phyloP scores from a whole-genome alignment of 345 rosid genomes.

The Hibiscus mutabilis region DNA sequence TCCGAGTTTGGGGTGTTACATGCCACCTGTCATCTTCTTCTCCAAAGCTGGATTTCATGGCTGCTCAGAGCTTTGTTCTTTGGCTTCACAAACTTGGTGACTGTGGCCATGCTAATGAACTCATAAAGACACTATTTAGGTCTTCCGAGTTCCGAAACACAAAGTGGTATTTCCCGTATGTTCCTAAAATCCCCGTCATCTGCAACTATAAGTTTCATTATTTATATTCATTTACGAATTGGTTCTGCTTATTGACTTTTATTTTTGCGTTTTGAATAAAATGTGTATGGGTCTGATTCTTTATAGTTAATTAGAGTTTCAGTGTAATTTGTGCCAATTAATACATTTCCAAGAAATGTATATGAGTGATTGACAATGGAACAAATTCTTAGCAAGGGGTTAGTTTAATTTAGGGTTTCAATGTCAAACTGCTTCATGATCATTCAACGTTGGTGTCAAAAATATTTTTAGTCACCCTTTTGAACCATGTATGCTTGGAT shows the following conservation, averaged over 20 bases:
- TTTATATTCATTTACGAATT: neutral
- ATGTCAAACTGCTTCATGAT: neutral
- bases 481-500: no score
- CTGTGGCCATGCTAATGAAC: no score
- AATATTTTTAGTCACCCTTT: neutral
- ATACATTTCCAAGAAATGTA: neutral
- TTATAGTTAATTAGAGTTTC: neutral
- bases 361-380: neutral
- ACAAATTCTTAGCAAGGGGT: neutral
- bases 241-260: neutral
- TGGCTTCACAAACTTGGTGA: no score
- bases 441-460: neutral
- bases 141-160: no score
- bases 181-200: no score
- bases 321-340: neutral
- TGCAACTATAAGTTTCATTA: slow-evolving; percentile 63
- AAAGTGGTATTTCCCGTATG: no score
- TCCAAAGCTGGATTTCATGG: no score
- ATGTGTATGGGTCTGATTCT: neutral
- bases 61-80: no score
- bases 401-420: neutral
- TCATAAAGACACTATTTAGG: no score
- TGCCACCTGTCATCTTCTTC: no score
- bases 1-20: no score
- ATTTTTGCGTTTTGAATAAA: neutral